Evolutionary conservation across 2,329 filamentous ascomycete genomes (phyloP).

Genomic region (Colletotrichum shisoi): DNA sequence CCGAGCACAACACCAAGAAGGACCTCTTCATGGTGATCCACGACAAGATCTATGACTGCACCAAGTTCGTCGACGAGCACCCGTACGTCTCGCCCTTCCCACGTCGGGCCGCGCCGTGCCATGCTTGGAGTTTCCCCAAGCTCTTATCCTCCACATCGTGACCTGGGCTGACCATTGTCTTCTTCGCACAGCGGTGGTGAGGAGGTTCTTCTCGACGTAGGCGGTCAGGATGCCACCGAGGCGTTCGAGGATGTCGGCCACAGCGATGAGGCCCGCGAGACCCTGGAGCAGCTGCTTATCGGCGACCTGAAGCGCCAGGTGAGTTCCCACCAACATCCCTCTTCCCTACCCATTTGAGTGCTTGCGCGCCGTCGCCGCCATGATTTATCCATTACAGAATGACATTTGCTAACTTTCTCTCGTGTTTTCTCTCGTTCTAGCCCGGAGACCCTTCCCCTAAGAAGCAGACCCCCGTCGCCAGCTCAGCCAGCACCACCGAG

Average conservation of each 20-base stretch:
- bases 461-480: constrained; percentile 59
- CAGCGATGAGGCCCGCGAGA: constrained; percentile 97
- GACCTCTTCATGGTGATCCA: constrained; percentile 91
- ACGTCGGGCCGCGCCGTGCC: constrained; percentile 23
- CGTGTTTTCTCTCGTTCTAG: constrained; percentile 52
- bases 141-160: neutral
- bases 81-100: constrained; percentile 63
- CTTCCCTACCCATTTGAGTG: neutral
- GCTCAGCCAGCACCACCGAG: constrained; percentile 58
- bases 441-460: constrained; percentile 81
- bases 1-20: constrained; percentile 90
- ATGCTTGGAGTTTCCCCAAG: neutral
- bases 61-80: constrained; percentile 95
- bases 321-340: constrained; percentile 48
- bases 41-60: constrained; percentile 93
- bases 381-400: neutral
- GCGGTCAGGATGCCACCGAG: constrained; percentile 93
- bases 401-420: constrained; percentile 42
- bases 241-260: constrained; percentile 99
- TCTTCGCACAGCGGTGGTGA: constrained; percentile 80
- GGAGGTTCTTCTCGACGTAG: constrained; percentile 96
- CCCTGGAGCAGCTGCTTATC: constrained; percentile 78
- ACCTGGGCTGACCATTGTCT: constrained; percentile 14
- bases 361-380: constrained; percentile 8
- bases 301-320: constrained; percentile 83